phyloP scores from a whole-genome alignment of 768 basidiomycete genomes.

The Harrya chromipes region DNA sequence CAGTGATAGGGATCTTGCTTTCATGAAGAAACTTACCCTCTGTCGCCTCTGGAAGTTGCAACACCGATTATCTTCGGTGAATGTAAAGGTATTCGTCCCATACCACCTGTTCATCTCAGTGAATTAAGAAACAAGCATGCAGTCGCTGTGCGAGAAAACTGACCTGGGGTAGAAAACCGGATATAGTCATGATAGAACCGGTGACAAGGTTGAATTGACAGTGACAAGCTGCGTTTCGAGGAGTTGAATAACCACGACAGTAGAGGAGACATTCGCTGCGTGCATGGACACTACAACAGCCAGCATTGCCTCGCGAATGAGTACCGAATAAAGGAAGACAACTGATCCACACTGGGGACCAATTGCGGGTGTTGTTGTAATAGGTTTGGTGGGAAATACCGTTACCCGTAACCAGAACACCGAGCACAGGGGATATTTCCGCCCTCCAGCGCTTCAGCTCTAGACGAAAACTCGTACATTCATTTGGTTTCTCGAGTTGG shows the following conservation, averaged over 20 bases:
- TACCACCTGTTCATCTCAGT: conserved; percentile 45
- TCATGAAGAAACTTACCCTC: conserved; percentile 45
- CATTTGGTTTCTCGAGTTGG: background rate
- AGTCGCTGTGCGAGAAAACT: conserved; percentile 15
- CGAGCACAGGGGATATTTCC: background rate
- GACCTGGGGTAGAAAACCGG: conserved; percentile 48
- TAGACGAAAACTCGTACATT: background rate
- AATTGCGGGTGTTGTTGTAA: conserved; percentile 2
- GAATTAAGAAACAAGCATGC: conserved; percentile 6
- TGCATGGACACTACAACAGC: conserved; percentile 22
- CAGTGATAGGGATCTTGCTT: background rate
- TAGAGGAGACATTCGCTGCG: conserved; percentile 28
- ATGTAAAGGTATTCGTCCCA: conserved; percentile 63
- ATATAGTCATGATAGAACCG: conserved; percentile 68
- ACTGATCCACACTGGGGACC: conserved; percentile 12
- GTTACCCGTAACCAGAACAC: background rate
- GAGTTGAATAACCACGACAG: conserved; percentile 21
- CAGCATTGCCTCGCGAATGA: conserved; percentile 29
- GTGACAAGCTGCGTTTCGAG: conserved; percentile 7
- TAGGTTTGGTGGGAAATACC: conserved; percentile 18
- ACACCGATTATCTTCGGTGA: conserved; percentile 79
- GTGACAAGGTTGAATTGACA: conserved; percentile 16
- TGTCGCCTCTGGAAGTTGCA: conserved; percentile 70
- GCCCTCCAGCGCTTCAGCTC: background rate
- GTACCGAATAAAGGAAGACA: conserved; percentile 3